Evolutionary conservation across 164 flowering plant species (phyloP).

Genomic region (Berberis vulgaris): DNA sequence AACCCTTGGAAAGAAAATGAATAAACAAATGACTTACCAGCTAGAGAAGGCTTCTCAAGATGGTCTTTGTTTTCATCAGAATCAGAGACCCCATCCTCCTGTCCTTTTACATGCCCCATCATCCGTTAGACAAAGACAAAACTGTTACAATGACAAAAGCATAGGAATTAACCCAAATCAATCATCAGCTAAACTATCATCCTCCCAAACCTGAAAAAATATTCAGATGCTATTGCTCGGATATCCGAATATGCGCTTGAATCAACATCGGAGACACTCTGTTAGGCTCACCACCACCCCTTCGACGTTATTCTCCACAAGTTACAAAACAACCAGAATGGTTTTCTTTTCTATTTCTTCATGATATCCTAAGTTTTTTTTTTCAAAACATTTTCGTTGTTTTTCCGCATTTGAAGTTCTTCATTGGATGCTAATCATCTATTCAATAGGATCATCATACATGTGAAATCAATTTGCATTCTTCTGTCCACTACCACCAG

Average conservation of each 20-base stretch:
- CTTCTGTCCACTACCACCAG: too few species aligned
- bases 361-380: background rate
- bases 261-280: conserved; percentile 15
- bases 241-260: conserved; percentile 36
- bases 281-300: conserved; percentile 22
- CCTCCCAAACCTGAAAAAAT: conserved; percentile 7
- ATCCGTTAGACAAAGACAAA: conserved; percentile 4
- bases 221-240: conserved; percentile 1
- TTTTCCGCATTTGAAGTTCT: background rate
- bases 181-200: conserved; percentile 5
- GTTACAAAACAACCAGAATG: background rate
- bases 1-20: too few species aligned
- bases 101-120: conserved; percentile 5
- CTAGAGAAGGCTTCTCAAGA: conserved; percentile 7
- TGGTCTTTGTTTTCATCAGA: conserved; percentile 5
- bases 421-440: background rate
- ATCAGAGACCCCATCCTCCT: background rate
- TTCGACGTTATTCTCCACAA: background rate
- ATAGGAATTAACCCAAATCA: conserved; percentile 10
- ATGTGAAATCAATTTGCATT: too few species aligned
- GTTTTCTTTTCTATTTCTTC: background rate
- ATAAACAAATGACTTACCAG: conserved; percentile 11
- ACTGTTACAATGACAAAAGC: background rate
- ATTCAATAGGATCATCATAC: background rate
- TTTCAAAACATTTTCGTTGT: background rate